Evolutionary conservation across 495 filamentous ascomycete genomes (phyloP).

Genomic region (Penicillium soppii): DNA sequence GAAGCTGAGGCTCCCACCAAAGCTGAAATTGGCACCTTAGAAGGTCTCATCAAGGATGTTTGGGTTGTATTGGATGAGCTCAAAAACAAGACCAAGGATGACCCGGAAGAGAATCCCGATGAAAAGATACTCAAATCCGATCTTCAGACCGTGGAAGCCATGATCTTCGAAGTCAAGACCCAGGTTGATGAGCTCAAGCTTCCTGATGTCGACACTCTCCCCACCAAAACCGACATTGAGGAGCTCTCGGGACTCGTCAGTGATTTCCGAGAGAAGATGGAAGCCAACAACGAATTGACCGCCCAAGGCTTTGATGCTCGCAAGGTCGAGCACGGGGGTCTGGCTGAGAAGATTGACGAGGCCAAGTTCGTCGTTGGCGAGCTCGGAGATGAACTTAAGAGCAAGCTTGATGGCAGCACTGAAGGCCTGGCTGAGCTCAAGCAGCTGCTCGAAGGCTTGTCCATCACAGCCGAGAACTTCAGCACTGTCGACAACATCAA

Average conservation of each 20-base stretch:
- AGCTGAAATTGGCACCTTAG: slow-evolving; percentile 73
- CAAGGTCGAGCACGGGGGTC: slow-evolving; percentile 58
- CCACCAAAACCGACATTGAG: slow-evolving; percentile 59
- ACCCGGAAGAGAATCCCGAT: slow-evolving; percentile 55
- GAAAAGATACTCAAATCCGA: slow-evolving; percentile 76
- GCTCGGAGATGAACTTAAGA: slow-evolving; percentile 65
- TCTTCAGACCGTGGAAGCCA: slow-evolving; percentile 71
- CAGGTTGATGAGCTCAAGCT: slow-evolving; percentile 69
- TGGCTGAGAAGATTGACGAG: slow-evolving; percentile 59
- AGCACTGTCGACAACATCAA: slow-evolving; percentile 66
- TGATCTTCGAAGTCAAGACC: slow-evolving; percentile 77
- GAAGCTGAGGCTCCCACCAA: slow-evolving; percentile 66
- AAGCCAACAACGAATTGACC: slow-evolving; percentile 68
- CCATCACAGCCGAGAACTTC: slow-evolving; percentile 58
- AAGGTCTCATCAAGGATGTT: slow-evolving; percentile 72
- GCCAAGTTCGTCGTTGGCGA: slow-evolving; percentile 56
- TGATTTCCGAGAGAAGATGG: slow-evolving; percentile 68
- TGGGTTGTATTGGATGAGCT: slow-evolving; percentile 73
- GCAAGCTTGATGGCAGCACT: slow-evolving; percentile 57
- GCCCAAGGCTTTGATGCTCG: slow-evolving; percentile 79
- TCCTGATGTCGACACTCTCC: slow-evolving; percentile 62
- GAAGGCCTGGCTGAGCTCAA: slow-evolving; percentile 55
- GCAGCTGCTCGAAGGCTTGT: slow-evolving; percentile 61
- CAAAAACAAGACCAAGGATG: slow-evolving; percentile 53
- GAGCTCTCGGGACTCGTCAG: slow-evolving; percentile 66